Base-by-base conservation (phyloP, 2,329 filamentous ascomycete genomes). In the Penicillium verrucosum region DNA sequence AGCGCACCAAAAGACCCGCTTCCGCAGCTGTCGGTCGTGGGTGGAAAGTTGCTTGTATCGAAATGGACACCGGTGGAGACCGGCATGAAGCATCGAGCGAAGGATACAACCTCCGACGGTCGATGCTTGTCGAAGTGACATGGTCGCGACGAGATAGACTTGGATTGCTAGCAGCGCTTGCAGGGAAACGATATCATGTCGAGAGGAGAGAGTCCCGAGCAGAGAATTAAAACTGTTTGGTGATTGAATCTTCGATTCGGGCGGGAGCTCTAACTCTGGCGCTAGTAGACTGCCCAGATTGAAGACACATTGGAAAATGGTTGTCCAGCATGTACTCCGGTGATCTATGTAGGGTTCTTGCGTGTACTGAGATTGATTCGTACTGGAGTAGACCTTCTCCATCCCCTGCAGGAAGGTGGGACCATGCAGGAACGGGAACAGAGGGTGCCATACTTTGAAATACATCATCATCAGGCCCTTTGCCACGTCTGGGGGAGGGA, bases 401-500 rank as follows among this genome's bases (percentile, higher is more conserved):
- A 82, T 72, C 14, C 77, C 71, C 32, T 75, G 71, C 25, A 82
- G 62, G 46, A 81, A 80, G 1, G 75, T 76, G 1, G 78, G 80
- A 0, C 80, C 80, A 46, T 82, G 79, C 4, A 82, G 61, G 57
- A 82, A 81, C 0, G 80, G 80, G 56, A 82, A 80, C 12, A 82
- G 68, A 0, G 79, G 79, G 70, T 82, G 80, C 79, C 80, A 82
- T 10, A 76, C 71, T 60, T 73, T 76, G 64, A 82, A 82, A 59
- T 81, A 82, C 18, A 73, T 68, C 66, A 80, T 77, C 50, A 81
- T 73, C 2, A 82, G 69, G 38, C 74, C 69, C 56, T 74, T 74
- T 0, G 78, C 74, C 4, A 70, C 59, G 5, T 72, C 62, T 25
- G 68, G 56, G 6, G 63, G 60, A 3, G 73, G 72, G 2, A 66